A percentile compares a stretch with the other conserved stretches of the same genome.
phyloP scores from a whole-genome alignment of 768 basidiomycete species.

The Phylloporus sp. region DNA sequence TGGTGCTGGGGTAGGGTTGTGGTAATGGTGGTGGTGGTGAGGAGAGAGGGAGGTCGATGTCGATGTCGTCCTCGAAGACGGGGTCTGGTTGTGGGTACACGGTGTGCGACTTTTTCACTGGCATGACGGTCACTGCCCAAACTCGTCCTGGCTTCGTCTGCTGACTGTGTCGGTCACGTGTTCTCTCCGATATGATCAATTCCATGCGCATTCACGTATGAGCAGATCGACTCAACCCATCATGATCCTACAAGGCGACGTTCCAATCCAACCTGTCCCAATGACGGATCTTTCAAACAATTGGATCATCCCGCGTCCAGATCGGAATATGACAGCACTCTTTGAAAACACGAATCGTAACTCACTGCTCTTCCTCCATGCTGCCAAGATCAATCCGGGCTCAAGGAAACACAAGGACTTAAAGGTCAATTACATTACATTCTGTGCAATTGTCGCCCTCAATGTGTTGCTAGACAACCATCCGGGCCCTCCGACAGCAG shows the following conservation, averaged over 20 bases:
- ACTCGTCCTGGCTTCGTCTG: neutral
- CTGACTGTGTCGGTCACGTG: conserved; percentile 16
- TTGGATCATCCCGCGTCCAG: conserved; percentile 6
- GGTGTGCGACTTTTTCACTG: conserved; percentile 16
- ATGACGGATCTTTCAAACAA: no score
- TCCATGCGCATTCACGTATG: no score
- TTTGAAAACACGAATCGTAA: neutral
- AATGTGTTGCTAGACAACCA: conserved; percentile 1
- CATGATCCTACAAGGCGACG: no score
- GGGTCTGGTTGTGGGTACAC: conserved; percentile 19
- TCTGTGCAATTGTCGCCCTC: neutral
- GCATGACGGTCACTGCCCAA: conserved; percentile 22
- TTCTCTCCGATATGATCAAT: no score
- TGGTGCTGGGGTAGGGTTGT: conserved; percentile 12
- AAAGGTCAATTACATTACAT: neutral
- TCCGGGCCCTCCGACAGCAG: conserved; percentile 1
- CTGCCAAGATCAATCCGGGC: neutral
- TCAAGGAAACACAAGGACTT: conserved; percentile 11
- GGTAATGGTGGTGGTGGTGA: neutral
- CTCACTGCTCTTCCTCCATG: neutral
- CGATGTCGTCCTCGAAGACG: conserved; percentile 35
- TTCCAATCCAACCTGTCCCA: no score
- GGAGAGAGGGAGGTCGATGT: conserved; percentile 24
- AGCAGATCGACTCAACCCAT: no score
- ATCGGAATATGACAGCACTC: neutral